A percentile compares a stretch with the other conserved stretches of the same genome.
phyloP scores from a whole-genome alignment of 2,329 filamentous ascomycete genomes.

The Penicillium sp. region DNA sequence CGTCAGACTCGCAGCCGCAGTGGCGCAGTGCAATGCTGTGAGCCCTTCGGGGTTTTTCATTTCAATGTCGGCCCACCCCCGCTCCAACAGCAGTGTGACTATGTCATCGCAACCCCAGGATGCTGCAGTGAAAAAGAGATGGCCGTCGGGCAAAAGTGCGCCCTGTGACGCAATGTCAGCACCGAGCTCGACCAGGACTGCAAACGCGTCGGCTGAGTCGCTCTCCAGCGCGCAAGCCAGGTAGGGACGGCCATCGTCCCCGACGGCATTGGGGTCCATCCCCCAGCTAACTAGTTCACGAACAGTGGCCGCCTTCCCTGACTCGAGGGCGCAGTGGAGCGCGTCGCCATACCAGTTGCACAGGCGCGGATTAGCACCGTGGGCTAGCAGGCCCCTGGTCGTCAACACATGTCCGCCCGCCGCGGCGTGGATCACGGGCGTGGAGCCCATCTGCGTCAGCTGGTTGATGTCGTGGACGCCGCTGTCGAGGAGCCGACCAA shows the following conservation, averaged over 20 bases:
- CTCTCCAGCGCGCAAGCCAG: neutral
- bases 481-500: neutral
- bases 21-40: neutral
- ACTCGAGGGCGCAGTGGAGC: neutral
- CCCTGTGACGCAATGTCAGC: neutral
- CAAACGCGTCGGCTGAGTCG: neutral
- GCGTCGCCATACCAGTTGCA: neutral
- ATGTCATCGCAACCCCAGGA: neutral
- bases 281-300: neutral
- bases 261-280: neutral
- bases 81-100: neutral
- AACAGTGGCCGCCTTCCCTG: neutral
- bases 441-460: neutral
- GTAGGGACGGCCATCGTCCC: neutral
- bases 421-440: neutral
- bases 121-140: neutral
- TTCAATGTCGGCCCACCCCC: neutral
- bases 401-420: neutral
- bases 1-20: neutral
- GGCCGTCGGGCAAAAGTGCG: neutral
- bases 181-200: neutral
- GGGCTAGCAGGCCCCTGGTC: neutral
- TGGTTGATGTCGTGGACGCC: neutral
- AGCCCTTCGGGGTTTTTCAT: neutral
- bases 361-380: neutral